phyloP scores from a whole-genome alignment of 2,329 filamentous ascomycete genomes.

The Parasarocladium wereldwijsianum region DNA sequence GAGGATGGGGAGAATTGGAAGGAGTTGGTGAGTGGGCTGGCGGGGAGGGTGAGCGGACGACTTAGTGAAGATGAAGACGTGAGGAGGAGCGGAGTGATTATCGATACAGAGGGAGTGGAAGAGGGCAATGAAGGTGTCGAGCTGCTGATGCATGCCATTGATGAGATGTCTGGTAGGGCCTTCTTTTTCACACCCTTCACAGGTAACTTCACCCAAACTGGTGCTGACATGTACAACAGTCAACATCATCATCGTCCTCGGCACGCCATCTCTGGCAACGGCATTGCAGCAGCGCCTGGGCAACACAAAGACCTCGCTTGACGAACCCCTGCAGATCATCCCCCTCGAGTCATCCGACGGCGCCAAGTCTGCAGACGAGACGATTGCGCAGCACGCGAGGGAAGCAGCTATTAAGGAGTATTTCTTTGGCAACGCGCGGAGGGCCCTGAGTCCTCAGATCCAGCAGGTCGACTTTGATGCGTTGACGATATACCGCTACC shows the following conservation, averaged over 20 bases:
- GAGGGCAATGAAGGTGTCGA: constrained; percentile 57
- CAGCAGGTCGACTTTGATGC: constrained; percentile 69
- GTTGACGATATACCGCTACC: constrained; percentile 57
- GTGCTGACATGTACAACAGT: constrained; percentile 42
- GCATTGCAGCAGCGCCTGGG: constrained; percentile 60
- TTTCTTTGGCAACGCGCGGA: constrained; percentile 73
- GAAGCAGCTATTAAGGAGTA: constrained; percentile 78
- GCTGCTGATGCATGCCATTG: constrained; percentile 59
- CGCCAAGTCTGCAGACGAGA: constrained; percentile 54
- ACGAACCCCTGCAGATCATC: constrained; percentile 61
- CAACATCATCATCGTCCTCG: constrained; percentile 69
- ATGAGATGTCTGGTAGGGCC: constrained; percentile 34
- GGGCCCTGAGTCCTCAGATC: constrained; percentile 73
- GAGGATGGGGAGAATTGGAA: constrained; percentile 14
- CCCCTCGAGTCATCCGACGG: constrained; percentile 76
- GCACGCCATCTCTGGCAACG: constrained; percentile 60
- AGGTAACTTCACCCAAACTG: too few species aligned
- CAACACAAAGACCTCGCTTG: constrained; percentile 35
- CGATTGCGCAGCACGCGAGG: constrained; percentile 57
- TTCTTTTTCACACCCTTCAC: background rate
- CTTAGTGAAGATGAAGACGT: constrained; percentile 61
- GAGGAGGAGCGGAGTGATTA: constrained; percentile 61
- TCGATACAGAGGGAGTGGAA: constrained; percentile 65
- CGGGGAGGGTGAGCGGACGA: constrained; percentile 62
- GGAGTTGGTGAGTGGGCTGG: constrained; percentile 59